Evolutionary conservation across 2,329 filamentous ascomycete species (phyloP).

Genomic region (Fulvia fulva): DNA sequence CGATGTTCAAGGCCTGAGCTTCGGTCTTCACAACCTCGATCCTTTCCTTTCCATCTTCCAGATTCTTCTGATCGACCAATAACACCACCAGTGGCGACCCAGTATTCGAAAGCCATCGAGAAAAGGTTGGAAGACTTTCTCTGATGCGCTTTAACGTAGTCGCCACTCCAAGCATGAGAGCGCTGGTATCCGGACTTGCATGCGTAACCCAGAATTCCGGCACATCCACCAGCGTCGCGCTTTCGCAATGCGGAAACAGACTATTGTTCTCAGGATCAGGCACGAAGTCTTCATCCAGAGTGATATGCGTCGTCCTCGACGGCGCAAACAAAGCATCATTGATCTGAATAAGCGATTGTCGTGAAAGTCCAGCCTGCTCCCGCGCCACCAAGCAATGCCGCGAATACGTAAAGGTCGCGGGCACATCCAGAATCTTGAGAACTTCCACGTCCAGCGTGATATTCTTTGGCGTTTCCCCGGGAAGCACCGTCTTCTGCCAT

Average conservation of each 20-base stretch:
- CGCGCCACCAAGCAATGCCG: slow-evolving; percentile 18
- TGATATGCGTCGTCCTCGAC: slow-evolving; percentile 7
- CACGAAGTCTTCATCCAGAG: slow-evolving; percentile 11
- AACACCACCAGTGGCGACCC: slow-evolving; percentile 25
- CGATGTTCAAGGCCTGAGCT: slow-evolving; percentile 18
- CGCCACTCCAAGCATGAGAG: slow-evolving; percentile 25
- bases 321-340: slow-evolving; percentile 6
- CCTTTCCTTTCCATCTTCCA: slow-evolving; percentile 11
- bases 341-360: slow-evolving; percentile 16
- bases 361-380: slow-evolving; percentile 11
- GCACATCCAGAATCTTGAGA: slow-evolving; percentile 16
- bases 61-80: slow-evolving; percentile 22
- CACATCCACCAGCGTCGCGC: slow-evolving; percentile 15
- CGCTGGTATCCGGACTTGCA: slow-evolving; percentile 13
- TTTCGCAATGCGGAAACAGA: slow-evolving; percentile 18
- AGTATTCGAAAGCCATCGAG: slow-evolving; percentile 25
- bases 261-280: slow-evolving; percentile 6
- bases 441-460: slow-evolving; percentile 20
- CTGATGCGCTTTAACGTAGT: slow-evolving; percentile 23
- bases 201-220: slow-evolving; percentile 16
- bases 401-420: slow-evolving; percentile 17
- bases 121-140: slow-evolving; percentile 23
- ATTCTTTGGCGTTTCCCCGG: slow-evolving; percentile 9
- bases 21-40: slow-evolving; percentile 9
- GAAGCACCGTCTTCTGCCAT: slow-evolving; percentile 13